Evolutionary conservation across 495 filamentous ascomycete genomes (phyloP), one percentile per base, ranked within the genome.

Genomic region (Delitschia confertaspora): DNA sequence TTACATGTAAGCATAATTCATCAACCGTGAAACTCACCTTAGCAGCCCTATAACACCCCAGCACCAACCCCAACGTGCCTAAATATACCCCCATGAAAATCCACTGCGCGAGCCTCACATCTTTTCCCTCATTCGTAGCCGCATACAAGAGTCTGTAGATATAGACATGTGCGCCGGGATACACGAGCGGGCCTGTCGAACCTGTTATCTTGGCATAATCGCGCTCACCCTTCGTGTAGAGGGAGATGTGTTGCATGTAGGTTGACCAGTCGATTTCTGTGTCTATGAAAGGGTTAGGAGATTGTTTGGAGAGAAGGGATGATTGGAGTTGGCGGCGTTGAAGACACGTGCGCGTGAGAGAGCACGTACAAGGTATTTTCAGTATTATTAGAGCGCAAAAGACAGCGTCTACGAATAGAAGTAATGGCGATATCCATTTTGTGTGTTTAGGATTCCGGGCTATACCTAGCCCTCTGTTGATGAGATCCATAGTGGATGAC

Each of bases 251-350:
- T 53, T 95, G 73, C 88, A 96, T 96, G 62, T 98, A 98, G 1
- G 89, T 86, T 38, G 69, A 73, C 91, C 91, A 98, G 65, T 98
- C 91, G 57, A 98, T 98, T 61, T 98, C 91, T 31, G 91, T 98
- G 62, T 98, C 91, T 96, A 55, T 20, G 35, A 29, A 6, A n/a
- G n/a, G n/a, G n/a, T n/a, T n/a, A n/a, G n/a, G n/a, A n/a, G n/a
- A 24, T 20, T 17, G 38, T 53, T 52, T 30, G 13, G 26, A 30
- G 8, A 45, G 43, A 22, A 8, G 26, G 8, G 23, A 4, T 30
- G 32, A 13, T 31, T 18, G 34, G 20, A 9, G 13, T 9, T 18
- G 10, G 29, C 34, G 4, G 6, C 6, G 38, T 50, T 31, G 45
- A 34, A 14, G 30, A 27, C 35, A 42, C 42, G 35, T 45, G 21